phyloP scores from a whole-genome alignment of 352 stramenopile species.

The Phytopythium ostracodes region DNA sequence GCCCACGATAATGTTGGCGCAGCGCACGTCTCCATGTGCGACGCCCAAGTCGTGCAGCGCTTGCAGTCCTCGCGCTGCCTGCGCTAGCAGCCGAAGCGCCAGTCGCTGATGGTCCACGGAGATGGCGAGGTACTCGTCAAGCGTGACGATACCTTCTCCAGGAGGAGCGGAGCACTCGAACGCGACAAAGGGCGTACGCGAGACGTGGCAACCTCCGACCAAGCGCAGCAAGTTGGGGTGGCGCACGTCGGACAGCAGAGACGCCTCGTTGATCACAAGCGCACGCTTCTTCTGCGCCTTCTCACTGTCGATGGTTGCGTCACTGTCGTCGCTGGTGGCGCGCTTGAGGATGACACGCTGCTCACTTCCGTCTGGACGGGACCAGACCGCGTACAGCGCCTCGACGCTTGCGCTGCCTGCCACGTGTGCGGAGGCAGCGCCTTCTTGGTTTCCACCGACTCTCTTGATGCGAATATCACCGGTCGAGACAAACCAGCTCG shows the following conservation, averaged over 20 bases:
- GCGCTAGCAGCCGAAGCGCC: constrained; percentile 37
- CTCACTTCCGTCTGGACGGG: constrained; percentile 20
- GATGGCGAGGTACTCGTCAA: constrained; percentile 51
- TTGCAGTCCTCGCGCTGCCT: constrained; percentile 44
- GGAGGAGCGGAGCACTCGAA: constrained; percentile 31
- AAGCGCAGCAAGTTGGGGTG: constrained; percentile 55
- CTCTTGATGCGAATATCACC: constrained; percentile 29
- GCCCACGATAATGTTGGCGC: constrained; percentile 53
- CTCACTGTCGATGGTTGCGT: not conserved
- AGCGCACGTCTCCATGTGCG: constrained; percentile 49
- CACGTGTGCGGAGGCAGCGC: not conserved
- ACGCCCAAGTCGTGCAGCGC: constrained; percentile 48
- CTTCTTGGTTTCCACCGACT: not conserved
- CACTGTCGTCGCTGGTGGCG: not conserved
- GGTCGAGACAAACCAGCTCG: constrained; percentile 47
- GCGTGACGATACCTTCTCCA: constrained; percentile 23
- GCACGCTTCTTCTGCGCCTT: constrained; percentile 13
- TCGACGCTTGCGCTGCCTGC: constrained; percentile 20
- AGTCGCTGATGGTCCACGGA: constrained; percentile 34
- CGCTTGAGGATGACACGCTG: constrained; percentile 45
- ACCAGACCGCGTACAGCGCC: constrained; percentile 27
- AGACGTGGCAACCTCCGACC: constrained; percentile 47
- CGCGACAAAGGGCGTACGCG: constrained; percentile 39
- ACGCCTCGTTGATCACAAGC: constrained; percentile 30
- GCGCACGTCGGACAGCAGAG: constrained; percentile 34